These are phyloP conservation scores for Lablab purpureus DNA, from an alignment of 306 rosid genomes.

Conservation along the genomic window DNA sequence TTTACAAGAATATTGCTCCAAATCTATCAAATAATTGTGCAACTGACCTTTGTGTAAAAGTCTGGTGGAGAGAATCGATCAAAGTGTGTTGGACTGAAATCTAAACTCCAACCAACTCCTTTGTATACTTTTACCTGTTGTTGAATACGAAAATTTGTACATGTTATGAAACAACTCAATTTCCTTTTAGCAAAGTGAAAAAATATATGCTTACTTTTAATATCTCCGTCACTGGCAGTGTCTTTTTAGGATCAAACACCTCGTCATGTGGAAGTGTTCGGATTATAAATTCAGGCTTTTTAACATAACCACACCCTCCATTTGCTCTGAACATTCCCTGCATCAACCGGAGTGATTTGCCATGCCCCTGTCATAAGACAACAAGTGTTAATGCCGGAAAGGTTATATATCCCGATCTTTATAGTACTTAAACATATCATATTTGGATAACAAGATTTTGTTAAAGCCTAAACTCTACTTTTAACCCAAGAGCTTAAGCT, in stretches of 20 bases:
- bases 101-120: conserved; percentile 47
- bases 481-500: background rate
- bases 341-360: conserved; percentile 76
- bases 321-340: conserved; percentile 92
- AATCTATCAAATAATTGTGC: conserved; percentile 23
- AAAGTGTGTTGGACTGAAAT: conserved; percentile 49
- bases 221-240: conserved; percentile 58
- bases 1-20: conserved; percentile 9
- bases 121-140: conserved; percentile 66
- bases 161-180: conserved; percentile 30
- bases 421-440: background rate
- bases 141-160: conserved; percentile 31
- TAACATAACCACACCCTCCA: conserved; percentile 89
- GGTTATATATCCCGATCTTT: background rate
- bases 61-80: conserved; percentile 84
- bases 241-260: conserved; percentile 73
- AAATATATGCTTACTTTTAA: conserved; percentile 59
- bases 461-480: background rate
- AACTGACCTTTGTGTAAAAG: conserved; percentile 71
- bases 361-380: conserved; percentile 65
- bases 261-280: conserved; percentile 52
- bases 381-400: conserved; percentile 19
- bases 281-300: conserved; percentile 74
- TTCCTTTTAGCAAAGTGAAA: conserved; percentile 29
- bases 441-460: conserved; percentile 7